These are phyloP conservation scores for Aspergillus ruber DNA, from an alignment of 2,329 filamentous ascomycete species.

Conservation along the genomic window DNA sequence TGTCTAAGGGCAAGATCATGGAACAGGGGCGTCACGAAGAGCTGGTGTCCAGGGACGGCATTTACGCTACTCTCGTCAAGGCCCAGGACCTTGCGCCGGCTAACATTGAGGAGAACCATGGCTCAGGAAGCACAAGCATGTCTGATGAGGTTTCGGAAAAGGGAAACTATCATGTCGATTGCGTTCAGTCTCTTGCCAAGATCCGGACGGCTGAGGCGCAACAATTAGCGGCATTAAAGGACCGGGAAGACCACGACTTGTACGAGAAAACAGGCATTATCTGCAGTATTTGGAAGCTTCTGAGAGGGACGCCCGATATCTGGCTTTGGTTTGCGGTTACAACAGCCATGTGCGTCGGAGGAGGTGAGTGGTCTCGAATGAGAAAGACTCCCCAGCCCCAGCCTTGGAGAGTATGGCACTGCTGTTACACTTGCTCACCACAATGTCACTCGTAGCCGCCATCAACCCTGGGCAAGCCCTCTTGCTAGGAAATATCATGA, in stretches of 20 bases:
- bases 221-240: conserved; percentile 2
- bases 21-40: conserved; percentile 38
- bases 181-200: not conserved
- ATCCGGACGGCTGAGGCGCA: not conserved
- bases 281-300: not conserved
- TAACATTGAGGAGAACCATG: not conserved
- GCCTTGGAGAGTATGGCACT: not conserved
- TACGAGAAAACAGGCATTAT: conserved; percentile 4
- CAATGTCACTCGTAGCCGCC: conserved; percentile 22
- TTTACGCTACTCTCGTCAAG: conserved; percentile 36
- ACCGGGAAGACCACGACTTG: conserved; percentile 4
- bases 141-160: not conserved
- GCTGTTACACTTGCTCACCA: not conserved
- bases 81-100: conserved; percentile 42
- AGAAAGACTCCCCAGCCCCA: not conserved
- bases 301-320: conserved; percentile 1
- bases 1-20: conserved; percentile 32
- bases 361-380: not conserved
- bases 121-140: not conserved
- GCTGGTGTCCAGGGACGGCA: conserved; percentile 22
- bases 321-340: not conserved
- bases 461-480: conserved; percentile 40
- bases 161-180: conserved; percentile 9
- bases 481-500: conserved; percentile 2
- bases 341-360: not conserved